phyloP scores from a whole-genome alignment of 805 yeast species.

The Cyberlindnera samutprakarnensis region DNA sequence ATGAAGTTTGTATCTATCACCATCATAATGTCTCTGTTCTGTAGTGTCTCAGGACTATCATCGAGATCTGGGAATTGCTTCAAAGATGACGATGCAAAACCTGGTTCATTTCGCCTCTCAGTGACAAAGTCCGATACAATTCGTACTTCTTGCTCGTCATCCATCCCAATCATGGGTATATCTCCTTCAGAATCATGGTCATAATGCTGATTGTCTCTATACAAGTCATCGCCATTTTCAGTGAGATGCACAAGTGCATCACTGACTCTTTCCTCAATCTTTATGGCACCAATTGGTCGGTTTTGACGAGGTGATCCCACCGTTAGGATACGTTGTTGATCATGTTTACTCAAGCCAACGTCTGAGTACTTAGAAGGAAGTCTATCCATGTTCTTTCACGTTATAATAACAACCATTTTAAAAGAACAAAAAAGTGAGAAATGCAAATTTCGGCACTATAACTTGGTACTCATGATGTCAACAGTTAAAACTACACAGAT shows the following conservation, averaged over 20 bases:
- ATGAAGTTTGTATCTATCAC: constrained; percentile 83
- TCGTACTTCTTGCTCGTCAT: constrained; percentile 36
- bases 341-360: constrained; percentile 13
- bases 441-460: too few relatives aligned
- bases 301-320: constrained; percentile 10
- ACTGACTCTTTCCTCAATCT: constrained; percentile 19
- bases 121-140: constrained; percentile 35
- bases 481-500: too few relatives aligned
- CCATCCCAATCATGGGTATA: constrained; percentile 41
- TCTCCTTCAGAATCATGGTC: constrained; percentile 26
- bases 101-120: constrained; percentile 12
- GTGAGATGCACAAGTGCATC: constrained; percentile 7
- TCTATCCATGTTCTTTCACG: background rate
- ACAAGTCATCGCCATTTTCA: background rate
- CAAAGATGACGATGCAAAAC: background rate
- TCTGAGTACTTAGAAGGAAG: constrained; percentile 21
- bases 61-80: constrained; percentile 2
- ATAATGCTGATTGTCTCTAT: constrained; percentile 1
- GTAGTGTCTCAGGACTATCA: constrained; percentile 5
- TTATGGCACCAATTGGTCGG: constrained; percentile 20
- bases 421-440: too few relatives aligned
- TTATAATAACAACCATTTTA: background rate
- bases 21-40: constrained; percentile 31
- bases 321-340: constrained; percentile 13
- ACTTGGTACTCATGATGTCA: too few relatives aligned